Evolutionary conservation across 1,139 yeast genomes (phyloP), one percentile per base, ranked within the genome.

Genomic region (Yamadazyma trypodendri): DNA sequence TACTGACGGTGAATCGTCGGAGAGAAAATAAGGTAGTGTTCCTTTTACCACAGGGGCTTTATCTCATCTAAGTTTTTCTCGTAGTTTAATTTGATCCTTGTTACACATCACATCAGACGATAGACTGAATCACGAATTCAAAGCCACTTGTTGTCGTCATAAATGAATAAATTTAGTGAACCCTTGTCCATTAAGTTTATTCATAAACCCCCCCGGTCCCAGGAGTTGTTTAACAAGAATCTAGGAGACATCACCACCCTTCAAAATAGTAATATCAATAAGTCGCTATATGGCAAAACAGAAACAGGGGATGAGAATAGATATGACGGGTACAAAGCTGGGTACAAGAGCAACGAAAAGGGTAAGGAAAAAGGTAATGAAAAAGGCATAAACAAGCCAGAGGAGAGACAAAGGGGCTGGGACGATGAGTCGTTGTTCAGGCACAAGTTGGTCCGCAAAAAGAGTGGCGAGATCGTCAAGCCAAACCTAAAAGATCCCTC

Each of bases 391-490:
- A n/a, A n/a, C 7, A 6, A 7, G 13, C 22, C 31, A 12, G 11
- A 15, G 21, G 16, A 8, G 12, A 7, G n/a, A n/a, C n/a, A n/a
- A n/a, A n/a, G n/a, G n/a, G 16, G 15, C 6, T 16, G 15, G 25
- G 33, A 31, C 12, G 10, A 5, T 3, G 31, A 28, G 14, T 36
- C 28, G 10, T 13, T 36, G 2, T 37, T 32, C 15, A 28, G 36
- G 13, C 48, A 55, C 31, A 53, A 47, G 41, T 55, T 84, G 35
- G 72, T 83, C 4, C 76, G 88, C 17, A 84, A 82, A 55, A 87
- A 87, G 60, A 78, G 87, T 4, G 95, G 95, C 17, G 95, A 87
- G 55, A 65, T 84, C 28, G 84, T 87, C 34, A 84, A 85, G 54
- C 78, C 90, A 3, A 81, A 87, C 17, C 67, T 87, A 38, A 84